These are phyloP conservation scores for Daldinia grandis DNA, from an alignment of 495 filamentous ascomycete genomes.

Conservation along the genomic window DNA sequence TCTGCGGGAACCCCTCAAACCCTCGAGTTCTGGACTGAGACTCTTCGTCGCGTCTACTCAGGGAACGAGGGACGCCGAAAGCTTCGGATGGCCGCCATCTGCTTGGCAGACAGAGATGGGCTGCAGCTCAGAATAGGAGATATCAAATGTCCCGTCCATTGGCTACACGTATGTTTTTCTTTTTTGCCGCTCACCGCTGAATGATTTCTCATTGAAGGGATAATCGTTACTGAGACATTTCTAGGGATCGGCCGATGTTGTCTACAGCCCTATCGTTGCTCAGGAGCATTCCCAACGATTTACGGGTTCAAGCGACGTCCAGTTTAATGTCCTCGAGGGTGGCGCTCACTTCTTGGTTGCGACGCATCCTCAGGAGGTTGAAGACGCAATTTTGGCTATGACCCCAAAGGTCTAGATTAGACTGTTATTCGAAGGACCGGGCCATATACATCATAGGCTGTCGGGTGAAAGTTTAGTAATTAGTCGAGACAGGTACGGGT, in stretches of 20 bases:
- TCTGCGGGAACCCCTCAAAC: constrained; percentile 50
- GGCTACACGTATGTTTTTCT: constrained; percentile 63
- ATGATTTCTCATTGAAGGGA: neutral
- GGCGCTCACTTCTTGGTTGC: constrained; percentile 67
- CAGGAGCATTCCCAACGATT: constrained; percentile 68
- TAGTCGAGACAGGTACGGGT: neutral
- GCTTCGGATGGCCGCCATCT: constrained; percentile 64
- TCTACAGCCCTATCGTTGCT: constrained; percentile 59
- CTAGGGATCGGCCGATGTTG: constrained; percentile 64
- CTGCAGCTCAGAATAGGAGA: constrained; percentile 62
- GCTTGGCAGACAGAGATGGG: constrained; percentile 67
- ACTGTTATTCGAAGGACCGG: neutral
- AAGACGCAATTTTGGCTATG: constrained; percentile 55
- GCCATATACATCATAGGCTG: neutral
- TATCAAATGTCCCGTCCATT: constrained; percentile 67
- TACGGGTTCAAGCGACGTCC: constrained; percentile 58
- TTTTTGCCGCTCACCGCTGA: constrained; percentile 9
- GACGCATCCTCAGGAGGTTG: constrained; percentile 63
- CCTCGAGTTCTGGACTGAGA: constrained; percentile 61
- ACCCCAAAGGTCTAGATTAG: neutral
- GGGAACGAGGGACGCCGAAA: constrained; percentile 66
- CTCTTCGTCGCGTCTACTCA: constrained; percentile 62
- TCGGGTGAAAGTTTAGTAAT: neutral
- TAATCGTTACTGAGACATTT: neutral
- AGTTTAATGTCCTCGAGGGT: constrained; percentile 58